These are phyloP conservation scores for Rosa persica DNA, from an alignment of 306 rosid genomes.

Conservation along the genomic window DNA sequence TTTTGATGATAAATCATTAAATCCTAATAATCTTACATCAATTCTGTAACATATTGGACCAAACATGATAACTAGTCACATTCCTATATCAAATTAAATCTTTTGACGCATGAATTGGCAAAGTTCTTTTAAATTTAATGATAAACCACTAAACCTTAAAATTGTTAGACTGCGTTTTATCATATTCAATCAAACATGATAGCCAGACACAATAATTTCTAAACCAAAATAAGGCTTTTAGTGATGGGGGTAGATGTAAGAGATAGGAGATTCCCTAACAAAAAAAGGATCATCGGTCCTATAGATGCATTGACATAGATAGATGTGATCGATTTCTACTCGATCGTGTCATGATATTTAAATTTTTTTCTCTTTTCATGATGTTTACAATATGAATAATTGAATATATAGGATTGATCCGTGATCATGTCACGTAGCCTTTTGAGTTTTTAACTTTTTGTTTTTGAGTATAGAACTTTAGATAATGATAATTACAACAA, in stretches of 20 bases:
- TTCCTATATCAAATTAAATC: no score
- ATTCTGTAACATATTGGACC: no score
- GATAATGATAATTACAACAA: no score
- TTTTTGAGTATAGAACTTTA: no score
- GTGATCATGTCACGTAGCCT: no score
- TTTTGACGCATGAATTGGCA: neutral
- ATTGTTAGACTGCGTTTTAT: no score
- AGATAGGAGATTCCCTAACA: neutral
- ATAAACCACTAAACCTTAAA: neutral
- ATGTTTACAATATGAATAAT: neutral
- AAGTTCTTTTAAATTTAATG: neutral
- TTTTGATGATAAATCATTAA: no score
- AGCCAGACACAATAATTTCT: neutral
- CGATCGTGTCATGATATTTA: neutral
- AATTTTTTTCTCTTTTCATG: neutral
- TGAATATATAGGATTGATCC: no score
- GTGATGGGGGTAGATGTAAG: neutral
- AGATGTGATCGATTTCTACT: neutral
- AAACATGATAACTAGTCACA: no score
- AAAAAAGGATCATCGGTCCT: neutral
- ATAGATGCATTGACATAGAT: neutral
- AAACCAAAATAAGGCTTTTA: neutral
- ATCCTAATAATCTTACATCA: no score
- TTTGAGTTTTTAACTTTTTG: no score
- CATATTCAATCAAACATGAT: no score